Conservation (phyloP, 2,329 filamentous ascomycete genomes). For the Monosporascus sp. region DNA sequence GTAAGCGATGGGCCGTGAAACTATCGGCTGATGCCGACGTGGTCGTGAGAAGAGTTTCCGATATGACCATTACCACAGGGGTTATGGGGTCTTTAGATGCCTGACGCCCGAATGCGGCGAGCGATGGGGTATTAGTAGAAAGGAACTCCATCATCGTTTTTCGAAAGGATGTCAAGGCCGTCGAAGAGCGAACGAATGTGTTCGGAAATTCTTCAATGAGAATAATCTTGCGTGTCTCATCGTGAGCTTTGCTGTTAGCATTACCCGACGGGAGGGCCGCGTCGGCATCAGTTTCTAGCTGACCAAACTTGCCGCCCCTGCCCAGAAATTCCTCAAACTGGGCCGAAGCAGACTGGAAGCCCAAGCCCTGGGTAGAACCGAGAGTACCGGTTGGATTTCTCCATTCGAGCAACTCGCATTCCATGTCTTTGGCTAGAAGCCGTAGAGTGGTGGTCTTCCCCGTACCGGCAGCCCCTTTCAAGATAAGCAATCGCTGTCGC, state of each 20-base stretch:
- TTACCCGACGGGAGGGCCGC: conserved; percentile 4
- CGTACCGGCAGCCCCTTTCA: conserved; percentile 86
- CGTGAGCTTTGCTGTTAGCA: conserved; percentile 4
- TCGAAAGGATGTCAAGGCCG: conserved; percentile 64
- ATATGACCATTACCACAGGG: conserved; percentile 84
- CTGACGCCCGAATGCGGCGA: conserved; percentile 40
- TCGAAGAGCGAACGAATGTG: conserved; percentile 62
- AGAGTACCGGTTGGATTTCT: conserved; percentile 67
- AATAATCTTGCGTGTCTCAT: conserved; percentile 50
- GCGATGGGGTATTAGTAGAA: conserved; percentile 57
- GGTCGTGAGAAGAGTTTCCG: conserved; percentile 82
- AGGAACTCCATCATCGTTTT: conserved; percentile 71
- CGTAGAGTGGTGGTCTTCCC: conserved; percentile 87
- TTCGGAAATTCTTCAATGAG: conserved; percentile 80
- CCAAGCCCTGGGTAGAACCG: conserved; percentile 55
- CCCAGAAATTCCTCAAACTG: conserved; percentile 92
- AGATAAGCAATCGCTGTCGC: conserved; percentile 68
- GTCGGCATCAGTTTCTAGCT: conserved; percentile 47
- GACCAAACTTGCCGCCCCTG: conserved; percentile 73
- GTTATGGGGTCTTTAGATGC: conserved; percentile 43
- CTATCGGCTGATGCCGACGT: conserved; percentile 82
- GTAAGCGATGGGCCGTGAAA: conserved; percentile 83
- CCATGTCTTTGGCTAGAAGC: conserved; percentile 71
- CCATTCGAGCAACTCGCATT: conserved; percentile 80
- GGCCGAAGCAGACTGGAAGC: conserved; percentile 63